Conservation (phyloP, 2,329 filamentous ascomycete genomes). For the Pestalotiopsis sp. region DNA sequence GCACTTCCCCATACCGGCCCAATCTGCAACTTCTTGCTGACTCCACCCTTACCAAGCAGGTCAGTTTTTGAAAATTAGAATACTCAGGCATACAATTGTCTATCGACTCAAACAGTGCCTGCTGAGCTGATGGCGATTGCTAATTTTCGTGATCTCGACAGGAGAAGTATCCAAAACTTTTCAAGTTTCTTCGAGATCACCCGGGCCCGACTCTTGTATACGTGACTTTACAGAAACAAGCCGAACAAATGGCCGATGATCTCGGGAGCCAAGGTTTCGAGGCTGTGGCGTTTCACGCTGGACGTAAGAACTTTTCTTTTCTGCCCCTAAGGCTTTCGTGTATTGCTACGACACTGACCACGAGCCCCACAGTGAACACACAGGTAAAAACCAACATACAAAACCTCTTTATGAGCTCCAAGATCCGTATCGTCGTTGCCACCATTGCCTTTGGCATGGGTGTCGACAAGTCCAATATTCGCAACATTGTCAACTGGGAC, state of each 20-base stretch:
- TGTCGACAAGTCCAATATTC: conserved; percentile 58
- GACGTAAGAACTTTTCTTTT: conserved; percentile 25
- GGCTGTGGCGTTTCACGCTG: conserved; percentile 52
- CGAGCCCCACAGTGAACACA: conserved; percentile 33
- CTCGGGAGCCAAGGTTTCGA: conserved; percentile 41
- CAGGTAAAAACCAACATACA: conserved; percentile 48
- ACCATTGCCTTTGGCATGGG: conserved; percentile 65
- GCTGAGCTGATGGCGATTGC: neutral
- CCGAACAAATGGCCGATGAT: conserved; percentile 43
- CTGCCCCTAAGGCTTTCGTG: neutral
- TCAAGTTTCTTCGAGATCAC: conserved; percentile 50
- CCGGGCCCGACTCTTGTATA: conserved; percentile 63
- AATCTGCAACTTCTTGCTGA: conserved; percentile 59
- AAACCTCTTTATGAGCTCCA: conserved; percentile 52
- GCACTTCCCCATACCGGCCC: conserved; percentile 60
- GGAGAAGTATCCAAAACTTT: conserved; percentile 47
- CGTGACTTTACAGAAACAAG: conserved; percentile 58
- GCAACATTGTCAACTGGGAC: conserved; percentile 57
- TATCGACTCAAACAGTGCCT: neutral
- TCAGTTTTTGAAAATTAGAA: neutral
- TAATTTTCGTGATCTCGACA: conserved; percentile 16
- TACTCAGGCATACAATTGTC: neutral
- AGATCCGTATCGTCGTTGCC: conserved; percentile 50
- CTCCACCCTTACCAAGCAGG: conserved; percentile 37
- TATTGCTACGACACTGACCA: neutral